These are phyloP conservation scores for Hebeloma cylindrosporum DNA, from an alignment of 768 basidiomycete species.

Conservation along the genomic window DNA sequence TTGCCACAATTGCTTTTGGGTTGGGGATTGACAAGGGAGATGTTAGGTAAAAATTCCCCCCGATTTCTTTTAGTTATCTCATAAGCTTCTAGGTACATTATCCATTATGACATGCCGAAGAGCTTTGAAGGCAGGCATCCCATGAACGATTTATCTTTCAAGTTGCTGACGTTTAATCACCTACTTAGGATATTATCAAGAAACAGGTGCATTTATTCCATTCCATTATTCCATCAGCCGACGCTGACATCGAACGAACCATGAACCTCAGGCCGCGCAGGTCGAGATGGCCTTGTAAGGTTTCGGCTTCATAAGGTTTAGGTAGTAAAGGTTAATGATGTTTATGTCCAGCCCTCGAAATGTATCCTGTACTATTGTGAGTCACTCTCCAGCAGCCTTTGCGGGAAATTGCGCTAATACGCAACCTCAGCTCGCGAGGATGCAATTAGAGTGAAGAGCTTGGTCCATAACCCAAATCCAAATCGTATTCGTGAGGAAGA, in stretches of 20 bases:
- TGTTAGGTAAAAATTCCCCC: slow-evolving; percentile 54
- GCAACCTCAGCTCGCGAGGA: slow-evolving; percentile 69
- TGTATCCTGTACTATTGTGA: slow-evolving; percentile 83
- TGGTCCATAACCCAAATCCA: slow-evolving; percentile 48
- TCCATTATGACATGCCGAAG: slow-evolving; percentile 81
- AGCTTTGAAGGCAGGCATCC: slow-evolving; percentile 73
- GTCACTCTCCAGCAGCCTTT: slow-evolving; percentile 16
- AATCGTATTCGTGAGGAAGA: slow-evolving; percentile 43
- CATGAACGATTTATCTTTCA: not conserved
- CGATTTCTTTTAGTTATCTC: not conserved
- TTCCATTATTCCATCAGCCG: not conserved
- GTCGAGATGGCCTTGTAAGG: slow-evolving; percentile 71
- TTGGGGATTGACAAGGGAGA: slow-evolving; percentile 86
- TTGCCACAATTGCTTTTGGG: slow-evolving; percentile 83
- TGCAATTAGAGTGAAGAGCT: slow-evolving; percentile 50
- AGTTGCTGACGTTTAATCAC: not conserved
- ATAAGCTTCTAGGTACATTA: slow-evolving; percentile 53
- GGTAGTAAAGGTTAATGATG: not conserved
- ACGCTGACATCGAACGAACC: slow-evolving; percentile 9
- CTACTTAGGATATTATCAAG: slow-evolving; percentile 76
- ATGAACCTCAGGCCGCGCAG: slow-evolving; percentile 60
- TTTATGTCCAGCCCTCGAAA: slow-evolving; percentile 59
- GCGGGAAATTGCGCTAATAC: not conserved
- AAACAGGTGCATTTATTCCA: slow-evolving; percentile 57
- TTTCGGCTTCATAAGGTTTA: not conserved